Base-by-base conservation (phyloP, 1,284 basidiomycete species). In the Phlebopus sp. region DNA sequence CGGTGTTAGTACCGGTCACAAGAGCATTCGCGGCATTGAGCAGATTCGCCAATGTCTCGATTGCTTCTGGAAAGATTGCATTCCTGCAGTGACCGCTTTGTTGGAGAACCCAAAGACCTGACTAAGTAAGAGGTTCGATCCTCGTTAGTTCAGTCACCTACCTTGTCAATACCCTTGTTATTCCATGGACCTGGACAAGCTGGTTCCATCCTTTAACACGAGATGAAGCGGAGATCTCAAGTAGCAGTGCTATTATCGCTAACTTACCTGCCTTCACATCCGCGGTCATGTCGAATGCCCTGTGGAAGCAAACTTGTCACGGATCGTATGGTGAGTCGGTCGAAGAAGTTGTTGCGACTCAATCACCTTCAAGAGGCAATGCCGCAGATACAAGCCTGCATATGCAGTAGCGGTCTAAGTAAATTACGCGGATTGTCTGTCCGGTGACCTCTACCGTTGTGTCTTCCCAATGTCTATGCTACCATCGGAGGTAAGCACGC, bases 161-260 rank as follows among this genome's bases (percentile, higher is more conserved):
- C 86, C 87, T 90, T 10, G 90, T 90, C 40, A 92, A 66, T 52
- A 92, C 78, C 25, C 89, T 79, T 11, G 80, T 82, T 37, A 92
- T 74, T 3, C 84, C 83, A 18, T 71, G 68, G 29, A 91, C 80
- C 23, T 66, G 67, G 34, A 70, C 69, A 25, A 90, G 69, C 47
- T 75, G 73, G 19, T 64, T 59, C 48, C 83, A 69, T 30, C 84
- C 87, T 88, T 56, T 15, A 46, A 30, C 30, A 37, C 38, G 34
- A 42, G 41, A 17, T 5, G 17, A 42, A 7, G 23, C 15, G 42
- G 14, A 32, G 35, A 19, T n/a, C n/a, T n/a, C n/a, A n/a, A n/a
- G n/a, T 21, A 30, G 25, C 19, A 41, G 18, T 25, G 32, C 14
- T 11, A 11, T 18, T 51, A 13, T n/a, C 19, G 14, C 27, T 29